These are phyloP conservation scores for Xylaria sp. DNA, from an alignment of 2,329 filamentous ascomycete species.

Conservation along the genomic window DNA sequence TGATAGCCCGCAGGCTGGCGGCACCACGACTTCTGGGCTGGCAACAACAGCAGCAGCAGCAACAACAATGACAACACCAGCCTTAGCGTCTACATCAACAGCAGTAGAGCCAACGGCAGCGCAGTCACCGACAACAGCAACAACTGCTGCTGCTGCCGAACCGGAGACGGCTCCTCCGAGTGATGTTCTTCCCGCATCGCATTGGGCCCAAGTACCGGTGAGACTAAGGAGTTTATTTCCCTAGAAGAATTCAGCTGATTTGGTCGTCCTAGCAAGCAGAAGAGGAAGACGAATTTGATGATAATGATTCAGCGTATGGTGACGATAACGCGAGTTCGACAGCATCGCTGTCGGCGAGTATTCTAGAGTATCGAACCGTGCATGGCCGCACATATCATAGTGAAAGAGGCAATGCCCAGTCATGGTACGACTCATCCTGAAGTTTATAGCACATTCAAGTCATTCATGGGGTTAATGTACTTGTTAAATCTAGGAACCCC, in stretches of 20 bases:
- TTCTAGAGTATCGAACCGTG: slow-evolving; percentile 48
- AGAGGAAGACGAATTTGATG: slow-evolving; percentile 41
- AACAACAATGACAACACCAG: background rate
- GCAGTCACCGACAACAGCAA: slow-evolving; percentile 3
- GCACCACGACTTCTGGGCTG: slow-evolving; percentile 2
- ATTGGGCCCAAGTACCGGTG: slow-evolving; percentile 45
- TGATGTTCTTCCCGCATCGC: slow-evolving; percentile 43
- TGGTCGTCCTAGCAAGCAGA: slow-evolving; percentile 4
- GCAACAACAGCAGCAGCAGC: slow-evolving; percentile 8
- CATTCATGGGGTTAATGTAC: slow-evolving; percentile 13
- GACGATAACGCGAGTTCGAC: slow-evolving; percentile 48
- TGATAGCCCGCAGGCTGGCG: slow-evolving; percentile 13
- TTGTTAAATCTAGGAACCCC: slow-evolving; percentile 42
- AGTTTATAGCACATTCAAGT: background rate
- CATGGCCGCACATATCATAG: slow-evolving; percentile 49
- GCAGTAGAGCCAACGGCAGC: background rate
- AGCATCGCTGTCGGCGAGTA: slow-evolving; percentile 47
- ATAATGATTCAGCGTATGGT: slow-evolving; percentile 45
- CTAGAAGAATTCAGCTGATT: slow-evolving; percentile 14
- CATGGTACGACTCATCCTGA: slow-evolving; percentile 41
- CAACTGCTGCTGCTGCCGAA: background rate
- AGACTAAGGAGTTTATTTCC: slow-evolving; percentile 16
- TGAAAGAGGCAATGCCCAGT: slow-evolving; percentile 46
- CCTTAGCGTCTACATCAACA: slow-evolving; percentile 6
- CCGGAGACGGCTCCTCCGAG: background rate